Percentiles rank a stretch among this genome's conserved stretches.
phyloP scores from a whole-genome alignment of 108 stramenopile species.

The Cyclotella distinguenda region DNA sequence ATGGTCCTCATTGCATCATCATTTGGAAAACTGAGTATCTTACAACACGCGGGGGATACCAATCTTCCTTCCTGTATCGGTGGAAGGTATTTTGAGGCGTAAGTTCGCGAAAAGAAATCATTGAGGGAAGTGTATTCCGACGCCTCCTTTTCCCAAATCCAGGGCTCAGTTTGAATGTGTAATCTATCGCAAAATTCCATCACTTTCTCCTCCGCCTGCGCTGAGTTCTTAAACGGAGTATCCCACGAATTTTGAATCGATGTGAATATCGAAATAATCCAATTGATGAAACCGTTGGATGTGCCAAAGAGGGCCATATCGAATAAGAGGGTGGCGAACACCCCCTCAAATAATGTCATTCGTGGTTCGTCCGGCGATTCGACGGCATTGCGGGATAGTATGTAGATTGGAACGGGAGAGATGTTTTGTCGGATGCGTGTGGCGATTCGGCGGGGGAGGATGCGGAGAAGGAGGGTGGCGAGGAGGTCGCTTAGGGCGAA shows the following conservation, averaged over 20 bases:
- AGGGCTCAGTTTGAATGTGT: slow-evolving; percentile 31
- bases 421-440: slow-evolving; percentile 27
- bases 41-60: slow-evolving; percentile 47
- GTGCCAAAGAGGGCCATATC: slow-evolving; percentile 54
- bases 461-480: slow-evolving; percentile 15
- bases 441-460: slow-evolving; percentile 36
- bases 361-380: slow-evolving; percentile 27
- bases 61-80: slow-evolving; percentile 14
- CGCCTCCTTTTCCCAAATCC: slow-evolving; percentile 43
- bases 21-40: slow-evolving; percentile 13
- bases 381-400: slow-evolving; percentile 1
- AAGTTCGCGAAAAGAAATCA: slow-evolving; percentile 50
- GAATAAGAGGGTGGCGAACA: slow-evolving; percentile 50
- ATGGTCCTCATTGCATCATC: slow-evolving; percentile 31
- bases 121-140: slow-evolving; percentile 37
- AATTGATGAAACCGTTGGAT: slow-evolving; percentile 35
- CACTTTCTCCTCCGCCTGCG: slow-evolving; percentile 17
- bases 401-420: slow-evolving; percentile 16
- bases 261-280: slow-evolving; percentile 39
- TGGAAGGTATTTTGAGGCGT: slow-evolving; percentile 23
- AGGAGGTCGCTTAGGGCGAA: slow-evolving; percentile 18
- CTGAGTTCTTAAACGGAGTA: slow-evolving; percentile 15
- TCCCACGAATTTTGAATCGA: slow-evolving; percentile 52
- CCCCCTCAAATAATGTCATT: slow-evolving; percentile 51
- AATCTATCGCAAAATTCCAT: slow-evolving; percentile 36